Evolutionary conservation across 1,139 yeast genomes (phyloP).

Genomic region (Zygoascus meyerae): DNA sequence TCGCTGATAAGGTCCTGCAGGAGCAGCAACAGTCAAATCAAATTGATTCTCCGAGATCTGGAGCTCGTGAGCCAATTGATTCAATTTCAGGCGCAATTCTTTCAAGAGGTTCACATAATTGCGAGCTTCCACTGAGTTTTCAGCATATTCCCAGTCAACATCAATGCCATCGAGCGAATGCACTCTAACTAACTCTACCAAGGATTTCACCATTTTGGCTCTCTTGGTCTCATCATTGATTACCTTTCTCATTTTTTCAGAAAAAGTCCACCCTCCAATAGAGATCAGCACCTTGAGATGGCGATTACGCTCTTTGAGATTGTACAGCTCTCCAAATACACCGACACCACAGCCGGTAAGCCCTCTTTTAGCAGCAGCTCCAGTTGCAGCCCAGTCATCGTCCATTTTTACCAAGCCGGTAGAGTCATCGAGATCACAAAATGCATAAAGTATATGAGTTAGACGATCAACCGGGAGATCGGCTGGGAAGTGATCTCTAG

Average conservation of each 20-base stretch:
- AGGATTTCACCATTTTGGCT: constrained; percentile 45
- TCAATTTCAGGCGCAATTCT: constrained; percentile 41
- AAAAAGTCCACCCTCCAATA: constrained; percentile 84
- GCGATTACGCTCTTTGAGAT: constrained; percentile 45
- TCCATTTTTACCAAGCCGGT: constrained; percentile 51
- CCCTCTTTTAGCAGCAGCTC: constrained; percentile 18
- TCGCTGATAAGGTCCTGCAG: constrained; percentile 53
- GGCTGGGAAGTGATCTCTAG: constrained; percentile 54
- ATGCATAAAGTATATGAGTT: constrained; percentile 75
- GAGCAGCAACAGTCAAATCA: constrained; percentile 66
- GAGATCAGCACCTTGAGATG: constrained; percentile 60
- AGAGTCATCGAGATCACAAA: constrained; percentile 50
- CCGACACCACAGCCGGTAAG: constrained; percentile 36
- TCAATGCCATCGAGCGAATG: constrained; percentile 87
- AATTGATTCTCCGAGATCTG: constrained; percentile 34
- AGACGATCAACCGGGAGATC: constrained; percentile 54
- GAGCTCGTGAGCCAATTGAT: constrained; percentile 33
- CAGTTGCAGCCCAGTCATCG: constrained; percentile 66
- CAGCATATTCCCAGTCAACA: constrained; percentile 92
- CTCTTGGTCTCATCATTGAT: constrained; percentile 38
- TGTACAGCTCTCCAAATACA: constrained; percentile 50
- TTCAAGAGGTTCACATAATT: constrained; percentile 44
- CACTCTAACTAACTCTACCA: constrained; percentile 43
- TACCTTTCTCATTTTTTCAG: constrained; percentile 46
- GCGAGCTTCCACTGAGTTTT: constrained; percentile 41